Evolutionary conservation across 768 basidiomycete genomes (phyloP).

Genomic region (Tylopilus balloui): DNA sequence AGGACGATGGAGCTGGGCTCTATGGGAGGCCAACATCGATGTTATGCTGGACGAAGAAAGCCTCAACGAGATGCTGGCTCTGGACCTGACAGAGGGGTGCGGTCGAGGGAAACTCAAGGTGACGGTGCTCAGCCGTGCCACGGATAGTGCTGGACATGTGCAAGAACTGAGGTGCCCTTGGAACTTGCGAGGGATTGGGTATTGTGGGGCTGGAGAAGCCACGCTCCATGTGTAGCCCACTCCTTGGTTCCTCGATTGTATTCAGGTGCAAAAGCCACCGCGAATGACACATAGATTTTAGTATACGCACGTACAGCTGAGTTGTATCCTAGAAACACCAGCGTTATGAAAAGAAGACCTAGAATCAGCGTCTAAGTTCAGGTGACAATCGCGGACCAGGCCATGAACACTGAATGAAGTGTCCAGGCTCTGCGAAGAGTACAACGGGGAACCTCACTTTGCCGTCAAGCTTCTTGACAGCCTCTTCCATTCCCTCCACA

Average conservation of each 20-base stretch:
- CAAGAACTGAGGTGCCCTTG: constrained; percentile 51
- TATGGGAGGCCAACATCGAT: constrained; percentile 56
- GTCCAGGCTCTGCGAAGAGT: constrained; percentile 11
- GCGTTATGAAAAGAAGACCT: too few species aligned
- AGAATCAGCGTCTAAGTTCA: too few species aligned
- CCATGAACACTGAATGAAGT: not conserved
- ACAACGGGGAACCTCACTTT: constrained; percentile 25
- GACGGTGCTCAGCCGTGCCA: constrained; percentile 45
- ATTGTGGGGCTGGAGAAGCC: constrained; percentile 30
- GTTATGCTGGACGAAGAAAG: constrained; percentile 24
- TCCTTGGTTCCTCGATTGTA: not conserved
- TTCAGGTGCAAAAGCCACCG: too few species aligned
- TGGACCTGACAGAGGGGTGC: constrained; percentile 2
- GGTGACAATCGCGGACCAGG: too few species aligned
- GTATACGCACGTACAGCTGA: too few species aligned
- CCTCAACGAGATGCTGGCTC: constrained; percentile 8
- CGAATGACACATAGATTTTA: too few species aligned
- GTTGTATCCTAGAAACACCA: too few species aligned
- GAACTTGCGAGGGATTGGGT: constrained; percentile 66
- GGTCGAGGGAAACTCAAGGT: constrained; percentile 12
- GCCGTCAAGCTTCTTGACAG: not conserved
- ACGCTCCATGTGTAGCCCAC: constrained; percentile 1
- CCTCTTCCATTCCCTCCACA: constrained; percentile 21
- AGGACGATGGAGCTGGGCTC: constrained; percentile 70
- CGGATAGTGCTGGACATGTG: constrained; percentile 42